Conservation (phyloP, 305 asterid genomes). For the Fraxinus dipetala region DNA sequence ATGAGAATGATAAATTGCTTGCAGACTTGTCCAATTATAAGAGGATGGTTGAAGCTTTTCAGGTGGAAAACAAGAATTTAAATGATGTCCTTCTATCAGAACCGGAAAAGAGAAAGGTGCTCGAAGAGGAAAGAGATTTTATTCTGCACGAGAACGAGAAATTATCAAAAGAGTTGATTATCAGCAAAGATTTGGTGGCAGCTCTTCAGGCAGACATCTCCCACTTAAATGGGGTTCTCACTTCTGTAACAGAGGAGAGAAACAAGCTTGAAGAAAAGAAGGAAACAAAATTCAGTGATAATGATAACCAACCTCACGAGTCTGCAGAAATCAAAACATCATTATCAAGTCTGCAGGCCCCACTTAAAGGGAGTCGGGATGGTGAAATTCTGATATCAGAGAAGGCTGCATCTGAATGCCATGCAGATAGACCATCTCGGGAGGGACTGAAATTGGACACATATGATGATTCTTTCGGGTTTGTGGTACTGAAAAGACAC, state of each 20-base stretch:
- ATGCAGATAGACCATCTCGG: constrained; percentile 15
- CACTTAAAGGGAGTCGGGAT: constrained; percentile 37
- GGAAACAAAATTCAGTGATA: constrained; percentile 33
- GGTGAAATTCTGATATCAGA: constrained; percentile 24
- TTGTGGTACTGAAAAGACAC: constrained; percentile 49
- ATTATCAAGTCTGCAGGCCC: constrained; percentile 43
- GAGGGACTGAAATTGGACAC: constrained; percentile 33
- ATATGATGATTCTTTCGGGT: constrained; percentile 39
- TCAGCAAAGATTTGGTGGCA: constrained; percentile 42
- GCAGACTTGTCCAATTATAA: constrained; percentile 47
- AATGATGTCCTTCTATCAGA: constrained; percentile 38
- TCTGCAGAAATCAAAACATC: constrained; percentile 38
- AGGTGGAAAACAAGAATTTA: constrained; percentile 44
- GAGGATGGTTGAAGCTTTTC: constrained; percentile 50
- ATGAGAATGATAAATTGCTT: constrained; percentile 52
- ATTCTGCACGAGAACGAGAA: constrained; percentile 41
- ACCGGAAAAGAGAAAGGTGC: constrained; percentile 50
- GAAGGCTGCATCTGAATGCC: constrained; percentile 30
- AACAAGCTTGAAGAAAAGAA: constrained; percentile 58
- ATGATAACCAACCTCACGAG: constrained; percentile 49
- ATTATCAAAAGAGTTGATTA: constrained; percentile 47
- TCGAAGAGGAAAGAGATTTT: constrained; percentile 49
- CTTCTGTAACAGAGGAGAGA: constrained; percentile 45
- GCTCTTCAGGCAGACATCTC: constrained; percentile 60
- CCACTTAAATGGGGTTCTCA: constrained; percentile 35